A percentile compares a stretch with the other conserved stretches of the same genome.
Evolutionary conservation across 371 early-diverging fungal species (phyloP).

Genomic region (Syncephalastrum sp.): DNA sequence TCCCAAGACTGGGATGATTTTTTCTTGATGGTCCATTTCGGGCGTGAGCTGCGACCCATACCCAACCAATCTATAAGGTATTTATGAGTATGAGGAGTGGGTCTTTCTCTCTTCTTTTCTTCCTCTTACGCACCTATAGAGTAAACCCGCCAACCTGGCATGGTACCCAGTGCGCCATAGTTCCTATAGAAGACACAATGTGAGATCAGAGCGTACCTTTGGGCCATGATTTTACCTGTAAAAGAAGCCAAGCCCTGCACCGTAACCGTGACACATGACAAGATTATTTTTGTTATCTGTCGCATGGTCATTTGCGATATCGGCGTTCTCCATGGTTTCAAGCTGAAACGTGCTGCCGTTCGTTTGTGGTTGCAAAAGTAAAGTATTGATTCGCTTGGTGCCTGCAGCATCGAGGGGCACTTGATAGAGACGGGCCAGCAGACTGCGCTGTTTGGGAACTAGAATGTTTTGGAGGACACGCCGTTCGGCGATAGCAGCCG

Average conservation of each 20-base stretch:
- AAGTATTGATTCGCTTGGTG: slow-evolving; percentile 32
- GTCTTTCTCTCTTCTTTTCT: background rate
- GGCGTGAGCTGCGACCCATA: slow-evolving; percentile 83
- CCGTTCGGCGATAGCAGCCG: slow-evolving; percentile 46
- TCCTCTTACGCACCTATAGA: slow-evolving; percentile 49
- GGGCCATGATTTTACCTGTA: slow-evolving; percentile 37
- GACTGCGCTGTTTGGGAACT: too few relatives aligned
- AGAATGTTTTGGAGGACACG: slow-evolving; percentile 31
- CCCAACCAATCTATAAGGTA: slow-evolving; percentile 77
- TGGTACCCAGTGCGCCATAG: slow-evolving; percentile 65
- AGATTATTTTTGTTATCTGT: slow-evolving; percentile 45
- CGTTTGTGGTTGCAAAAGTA: slow-evolving; percentile 26
- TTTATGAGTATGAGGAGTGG: background rate
- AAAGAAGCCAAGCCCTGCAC: slow-evolving; percentile 85
- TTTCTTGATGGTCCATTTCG: slow-evolving; percentile 54
- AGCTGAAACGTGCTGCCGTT: slow-evolving; percentile 12
- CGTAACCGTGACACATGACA: slow-evolving; percentile 91
- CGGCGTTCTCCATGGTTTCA: slow-evolving; percentile 23
- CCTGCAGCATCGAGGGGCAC: slow-evolving; percentile 27
- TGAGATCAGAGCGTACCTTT: background rate
- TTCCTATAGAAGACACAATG: slow-evolving; percentile 42
- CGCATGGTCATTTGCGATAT: slow-evolving; percentile 25
- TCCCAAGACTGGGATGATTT: slow-evolving; percentile 44
- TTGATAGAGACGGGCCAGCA: too few relatives aligned
- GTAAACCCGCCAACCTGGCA: slow-evolving; percentile 71